Base-by-base conservation (phyloP, 2,329 filamentous ascomycete species). In the Colletotrichum plurivorum region DNA sequence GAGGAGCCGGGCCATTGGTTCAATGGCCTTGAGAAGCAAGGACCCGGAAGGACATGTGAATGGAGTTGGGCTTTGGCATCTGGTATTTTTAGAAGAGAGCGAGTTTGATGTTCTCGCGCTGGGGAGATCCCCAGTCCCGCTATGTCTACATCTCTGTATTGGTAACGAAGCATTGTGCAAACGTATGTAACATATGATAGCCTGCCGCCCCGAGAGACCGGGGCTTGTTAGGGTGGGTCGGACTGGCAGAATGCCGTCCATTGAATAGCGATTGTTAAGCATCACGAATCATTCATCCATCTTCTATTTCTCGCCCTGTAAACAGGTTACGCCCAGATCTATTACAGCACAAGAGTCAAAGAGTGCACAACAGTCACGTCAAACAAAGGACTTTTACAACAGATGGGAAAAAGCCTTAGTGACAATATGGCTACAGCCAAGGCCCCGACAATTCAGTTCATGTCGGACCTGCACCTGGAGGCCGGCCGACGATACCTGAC, bases 401-500 rank as follows among this genome's bases (percentile, higher is more conserved):
- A 10, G 10, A 36, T 9, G 7, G 31, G 10, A 36, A 9, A 36
- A 8, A 36, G 10, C 31, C 8, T 9, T 9, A 9, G 31, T 10
- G 10, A 36, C 31, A 36, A 8, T 4, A 36, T 36, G 31, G 10
- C 8, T 9, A 36, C 31, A 4, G 10, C 8, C 31, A 36, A 3
- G 31, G 10, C 31, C 8, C 31, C 12, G 4, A 46, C 27, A 2
- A 48, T 83, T n/a, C 82, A 84, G 63, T 73, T 84, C 71, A 78
- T 87, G 67, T 88, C 85, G 1, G 85, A 88, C 71, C 77, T 87
- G 4, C 84, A 87, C 73, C 82, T 87, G 5, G 84, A 88, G 66
- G 74, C 84, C 39, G 78, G 79, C 48, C 74, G 81, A 41, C 81
- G 85, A 66, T 86, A 86, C 69, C 67, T 73, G 7, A 75, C 76